Base-by-base conservation (phyloP, 768 basidiomycete genomes). In the Lentinula detonsa region DNA sequence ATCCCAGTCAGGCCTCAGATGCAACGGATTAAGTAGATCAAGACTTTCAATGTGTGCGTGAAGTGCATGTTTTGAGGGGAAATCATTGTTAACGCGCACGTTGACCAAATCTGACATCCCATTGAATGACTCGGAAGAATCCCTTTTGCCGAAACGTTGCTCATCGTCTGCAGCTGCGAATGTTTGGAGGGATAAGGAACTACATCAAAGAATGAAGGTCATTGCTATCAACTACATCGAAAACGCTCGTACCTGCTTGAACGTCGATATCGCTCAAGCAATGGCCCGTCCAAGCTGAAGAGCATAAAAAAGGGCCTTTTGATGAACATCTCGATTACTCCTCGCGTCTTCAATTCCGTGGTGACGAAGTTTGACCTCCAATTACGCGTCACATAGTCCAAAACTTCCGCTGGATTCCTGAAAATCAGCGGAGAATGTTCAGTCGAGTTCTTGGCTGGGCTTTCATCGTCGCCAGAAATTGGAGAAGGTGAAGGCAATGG, bases 271-370 rank as follows among this genome's bases (percentile, higher is more conserved):
- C 96, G 80, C 48, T 82, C 75, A 46, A 85, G 72, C 35, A 95
- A 68, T 0, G 95, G 95, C 0, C 93, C 96, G 63, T 98, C 94
- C 34, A 94, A 80, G 51, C 76, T 82, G 49, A 97, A 74, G 23
- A 98, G 81, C 70, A 98, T 76, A 71, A 97, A 94, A 71, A 94
- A 98, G 0, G 97, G 97, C 16, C 97, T 78, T 68, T 87, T 94
- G 39, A 84, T 71, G 68, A 97, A 98, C 53, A 79, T 73, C 62
- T 82, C 81, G 39, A 98, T 76, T 15, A 85, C 73, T 3, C 78
- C 73, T 33, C 75, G 74, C 1, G 82, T 85, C 45, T 70, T 69
- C 21, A 95, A 71, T 69, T 92, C 89, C n/a, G 77, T 72, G 0
- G 95, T 96, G 34, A 98, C 93, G 66, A 88, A 93, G 67, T 91